phyloP scores from a whole-genome alignment of 2,329 filamentous ascomycete genomes.

The Xylaria sp. region DNA sequence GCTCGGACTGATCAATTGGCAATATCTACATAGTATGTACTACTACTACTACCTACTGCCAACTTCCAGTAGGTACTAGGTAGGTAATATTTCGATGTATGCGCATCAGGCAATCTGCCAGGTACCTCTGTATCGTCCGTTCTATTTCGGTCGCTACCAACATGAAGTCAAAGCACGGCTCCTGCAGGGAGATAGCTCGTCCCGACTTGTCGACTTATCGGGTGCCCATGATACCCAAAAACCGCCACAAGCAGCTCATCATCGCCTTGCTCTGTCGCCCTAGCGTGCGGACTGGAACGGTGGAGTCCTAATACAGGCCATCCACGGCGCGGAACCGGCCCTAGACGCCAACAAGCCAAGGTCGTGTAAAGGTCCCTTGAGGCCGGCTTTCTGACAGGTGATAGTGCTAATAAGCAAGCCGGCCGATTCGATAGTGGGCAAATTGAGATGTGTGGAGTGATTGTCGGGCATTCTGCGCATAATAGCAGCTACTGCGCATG shows the following conservation, averaged over 20 bases:
- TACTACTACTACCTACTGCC: neutral
- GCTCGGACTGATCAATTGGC: neutral
- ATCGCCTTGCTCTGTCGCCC: neutral
- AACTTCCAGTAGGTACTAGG: too few species aligned
- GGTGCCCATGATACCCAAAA: neutral
- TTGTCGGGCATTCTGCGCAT: conserved; percentile 7
- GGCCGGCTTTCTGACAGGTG: conserved; percentile 24
- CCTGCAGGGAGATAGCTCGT: neutral
- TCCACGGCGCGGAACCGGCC: conserved; percentile 17
- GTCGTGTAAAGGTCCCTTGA: conserved; percentile 14
- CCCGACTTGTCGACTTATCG: neutral
- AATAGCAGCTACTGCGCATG: conserved; percentile 1
- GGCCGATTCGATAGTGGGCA: conserved; percentile 14
- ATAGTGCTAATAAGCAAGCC: conserved; percentile 6
- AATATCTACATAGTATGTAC: neutral
- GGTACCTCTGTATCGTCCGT: too few species aligned
- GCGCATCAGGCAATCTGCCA: too few species aligned
- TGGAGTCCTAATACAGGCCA: conserved; percentile 3
- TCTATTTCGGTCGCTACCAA: conserved; percentile 1
- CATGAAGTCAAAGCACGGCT: conserved; percentile 9
- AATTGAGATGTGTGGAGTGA: conserved; percentile 8
- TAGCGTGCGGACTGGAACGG: neutral
- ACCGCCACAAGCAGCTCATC: neutral
- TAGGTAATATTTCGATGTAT: too few species aligned
- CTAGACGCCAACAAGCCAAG: conserved; percentile 16